Evolutionary conservation across 2,329 filamentous ascomycete species (phyloP).

Genomic region (Penicillium corylophilum): DNA sequence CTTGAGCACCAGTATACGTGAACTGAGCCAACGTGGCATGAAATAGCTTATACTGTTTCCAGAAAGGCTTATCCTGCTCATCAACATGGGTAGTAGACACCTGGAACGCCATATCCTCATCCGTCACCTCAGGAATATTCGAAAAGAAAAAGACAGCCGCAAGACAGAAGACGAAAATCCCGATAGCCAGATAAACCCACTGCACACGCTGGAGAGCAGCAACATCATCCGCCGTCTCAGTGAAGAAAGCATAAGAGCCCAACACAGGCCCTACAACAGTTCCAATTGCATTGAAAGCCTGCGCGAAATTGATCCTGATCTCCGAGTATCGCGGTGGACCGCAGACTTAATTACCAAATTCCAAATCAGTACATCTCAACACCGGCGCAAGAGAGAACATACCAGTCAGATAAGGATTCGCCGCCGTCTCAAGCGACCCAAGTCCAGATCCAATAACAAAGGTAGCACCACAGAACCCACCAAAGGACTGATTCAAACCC

Average conservation of each 20-base stretch:
- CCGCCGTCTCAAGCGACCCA: constrained; percentile 72
- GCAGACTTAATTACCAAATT: constrained; percentile 61
- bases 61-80: constrained; percentile 59
- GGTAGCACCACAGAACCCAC: constrained; percentile 68
- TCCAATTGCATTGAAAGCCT: constrained; percentile 74
- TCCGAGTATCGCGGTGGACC: constrained; percentile 73
- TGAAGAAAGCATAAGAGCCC: constrained; percentile 72
- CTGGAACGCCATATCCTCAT: constrained; percentile 66
- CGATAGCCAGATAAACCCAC: constrained; percentile 80
- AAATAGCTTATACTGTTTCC: constrained; percentile 72
- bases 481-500: constrained; percentile 69
- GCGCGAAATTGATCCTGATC: constrained; percentile 73
- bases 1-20: constrained; percentile 77
- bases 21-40: constrained; percentile 75
- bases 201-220: constrained; percentile 66
- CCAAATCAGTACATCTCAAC: constrained; percentile 23
- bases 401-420: constrained; percentile 71
- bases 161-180: constrained; percentile 66
- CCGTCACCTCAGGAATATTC: constrained; percentile 70
- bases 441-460: constrained; percentile 74
- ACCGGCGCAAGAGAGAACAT: constrained; percentile 4
- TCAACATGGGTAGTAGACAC: constrained; percentile 56
- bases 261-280: constrained; percentile 72
- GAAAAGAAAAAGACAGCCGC: constrained; percentile 67
- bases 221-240: constrained; percentile 57